phyloP scores from a whole-genome alignment of 2,329 filamentous ascomycete species.

The Penicillium sp. region DNA sequence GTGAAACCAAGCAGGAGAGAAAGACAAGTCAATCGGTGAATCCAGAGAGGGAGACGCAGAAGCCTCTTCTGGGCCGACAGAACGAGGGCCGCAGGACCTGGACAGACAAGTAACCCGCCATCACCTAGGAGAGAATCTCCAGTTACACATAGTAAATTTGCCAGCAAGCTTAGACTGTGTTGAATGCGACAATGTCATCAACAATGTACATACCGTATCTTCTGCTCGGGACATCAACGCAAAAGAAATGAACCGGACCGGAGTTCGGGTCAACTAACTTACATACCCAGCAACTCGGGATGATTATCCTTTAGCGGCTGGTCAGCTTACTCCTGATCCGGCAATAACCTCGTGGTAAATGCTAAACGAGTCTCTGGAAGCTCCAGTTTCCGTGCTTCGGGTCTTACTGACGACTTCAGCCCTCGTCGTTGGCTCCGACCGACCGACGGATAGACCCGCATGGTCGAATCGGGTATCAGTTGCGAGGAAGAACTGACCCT shows the following conservation, averaged over 20 bases:
- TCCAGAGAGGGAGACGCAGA: no score
- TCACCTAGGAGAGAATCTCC: no score
- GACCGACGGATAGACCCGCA: not conserved
- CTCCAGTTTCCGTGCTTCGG: not conserved
- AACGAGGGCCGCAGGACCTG: no score
- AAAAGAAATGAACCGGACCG: not conserved
- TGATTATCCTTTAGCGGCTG: not conserved
- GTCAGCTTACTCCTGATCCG: not conserved
- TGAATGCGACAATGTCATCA: not conserved
- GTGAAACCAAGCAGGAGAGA: no score
- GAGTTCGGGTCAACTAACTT: not conserved
- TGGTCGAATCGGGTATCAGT: conserved; percentile 8
- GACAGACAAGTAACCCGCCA: no score
- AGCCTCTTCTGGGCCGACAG: no score
- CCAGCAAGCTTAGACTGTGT: not conserved
- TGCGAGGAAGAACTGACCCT: conserved; percentile 4
- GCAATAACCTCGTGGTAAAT: not conserved
- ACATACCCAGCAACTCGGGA: not conserved
- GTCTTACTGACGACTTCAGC: not conserved
- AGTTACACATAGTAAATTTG: no score
- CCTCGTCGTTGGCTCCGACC: not conserved
- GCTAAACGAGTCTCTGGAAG: not conserved
- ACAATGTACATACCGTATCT: no score
- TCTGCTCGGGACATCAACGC: no score
- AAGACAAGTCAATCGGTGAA: no score